Conservation (phyloP, 148 eudicot species). For the Heliosperma pusillum region DNA sequence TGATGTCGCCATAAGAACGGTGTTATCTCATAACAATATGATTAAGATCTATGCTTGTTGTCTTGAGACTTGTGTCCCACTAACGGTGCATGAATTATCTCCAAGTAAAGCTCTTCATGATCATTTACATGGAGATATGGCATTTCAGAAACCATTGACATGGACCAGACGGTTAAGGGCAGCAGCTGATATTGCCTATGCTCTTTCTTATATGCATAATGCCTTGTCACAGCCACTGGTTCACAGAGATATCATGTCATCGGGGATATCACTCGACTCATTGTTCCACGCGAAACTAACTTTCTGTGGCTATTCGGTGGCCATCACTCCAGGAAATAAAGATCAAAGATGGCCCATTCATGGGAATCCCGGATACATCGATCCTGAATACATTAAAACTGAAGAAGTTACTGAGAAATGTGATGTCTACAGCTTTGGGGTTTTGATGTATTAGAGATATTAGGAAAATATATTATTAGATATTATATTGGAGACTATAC, state of each 20-base stretch:
- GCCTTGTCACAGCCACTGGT: slow-evolving; percentile 29
- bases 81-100: slow-evolving; percentile 24
- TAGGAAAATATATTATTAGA: too few relatives aligned
- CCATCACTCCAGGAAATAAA: slow-evolving; percentile 16
- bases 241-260: slow-evolving; percentile 33
- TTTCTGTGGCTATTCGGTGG: slow-evolving; percentile 16
- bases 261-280: slow-evolving; percentile 20
- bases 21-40: slow-evolving; percentile 24
- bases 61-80: slow-evolving; percentile 28
- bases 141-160: background rate
- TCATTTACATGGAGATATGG: slow-evolving; percentile 19
- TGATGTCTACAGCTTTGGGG: slow-evolving; percentile 31
- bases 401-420: slow-evolving; percentile 20
- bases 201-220: slow-evolving; percentile 34
- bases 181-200: slow-evolving; percentile 29
- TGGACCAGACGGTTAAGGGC: slow-evolving; percentile 24
- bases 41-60: slow-evolving; percentile 32
- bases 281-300: slow-evolving; percentile 19
- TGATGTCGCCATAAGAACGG: slow-evolving; percentile 19
- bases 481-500: too few relatives aligned
- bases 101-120: slow-evolving; percentile 20
- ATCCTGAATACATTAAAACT: slow-evolving; percentile 26
- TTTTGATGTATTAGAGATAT: too few relatives aligned
- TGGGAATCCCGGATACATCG: slow-evolving; percentile 30
- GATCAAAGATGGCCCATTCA: slow-evolving; percentile 20